Evolutionary conservation across 129 eudicot genomes (phyloP).

Genomic region (Pseudognaphalium luteoalbum): DNA sequence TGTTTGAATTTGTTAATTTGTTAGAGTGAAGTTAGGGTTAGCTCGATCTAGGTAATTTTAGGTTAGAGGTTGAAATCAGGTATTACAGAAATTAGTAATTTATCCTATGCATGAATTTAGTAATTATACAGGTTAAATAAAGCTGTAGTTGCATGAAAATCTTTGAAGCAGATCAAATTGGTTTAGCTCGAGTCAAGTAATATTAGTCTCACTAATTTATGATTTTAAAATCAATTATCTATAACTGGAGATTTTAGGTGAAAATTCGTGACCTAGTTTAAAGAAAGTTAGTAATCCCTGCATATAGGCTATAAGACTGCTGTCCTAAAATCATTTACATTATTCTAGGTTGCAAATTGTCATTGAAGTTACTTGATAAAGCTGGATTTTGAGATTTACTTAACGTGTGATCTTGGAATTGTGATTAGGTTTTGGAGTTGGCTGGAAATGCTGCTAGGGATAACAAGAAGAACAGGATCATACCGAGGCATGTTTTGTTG

Average conservation of each 20-base stretch:
- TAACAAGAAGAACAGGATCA: slow-evolving; percentile 51
- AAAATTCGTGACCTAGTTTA: no score
- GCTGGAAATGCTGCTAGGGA: slow-evolving; percentile 59
- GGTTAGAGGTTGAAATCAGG: not conserved
- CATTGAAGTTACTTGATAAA: not conserved
- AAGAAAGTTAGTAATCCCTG: no score
- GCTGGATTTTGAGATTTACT: not conserved
- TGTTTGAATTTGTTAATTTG: not conserved
- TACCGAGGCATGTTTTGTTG: slow-evolving; percentile 54
- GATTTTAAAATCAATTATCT: no score
- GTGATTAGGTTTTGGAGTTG: slow-evolving; percentile 60
- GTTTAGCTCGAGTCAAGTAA: no score
- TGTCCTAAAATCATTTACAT: not conserved
- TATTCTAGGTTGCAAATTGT: not conserved
- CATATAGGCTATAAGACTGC: no score
- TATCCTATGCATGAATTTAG: not conserved
- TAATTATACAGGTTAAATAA: no score
- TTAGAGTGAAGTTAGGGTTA: not conserved
- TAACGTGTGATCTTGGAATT: not conserved
- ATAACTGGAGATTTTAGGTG: no score
- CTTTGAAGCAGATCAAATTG: no score
- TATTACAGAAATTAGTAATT: no score
- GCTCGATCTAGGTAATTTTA: not conserved
- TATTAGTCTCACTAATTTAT: no score
- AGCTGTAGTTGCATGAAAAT: no score